These are phyloP conservation scores for Lodderomyces pseudojiufengensis DNA, from an alignment of 1,139 yeast species.

Conservation along the genomic window DNA sequence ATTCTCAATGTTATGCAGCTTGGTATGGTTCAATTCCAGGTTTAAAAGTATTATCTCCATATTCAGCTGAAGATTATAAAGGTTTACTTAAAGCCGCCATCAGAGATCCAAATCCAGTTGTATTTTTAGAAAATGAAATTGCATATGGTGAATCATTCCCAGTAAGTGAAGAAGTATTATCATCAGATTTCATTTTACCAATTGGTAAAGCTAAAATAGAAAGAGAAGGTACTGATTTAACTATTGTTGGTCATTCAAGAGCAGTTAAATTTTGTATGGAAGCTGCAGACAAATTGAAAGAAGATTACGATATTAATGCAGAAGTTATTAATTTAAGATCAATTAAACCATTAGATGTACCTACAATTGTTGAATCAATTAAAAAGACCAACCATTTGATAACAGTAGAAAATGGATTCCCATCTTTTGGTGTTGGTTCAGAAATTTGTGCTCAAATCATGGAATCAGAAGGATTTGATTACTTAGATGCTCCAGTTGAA, in stretches of 20 bases:
- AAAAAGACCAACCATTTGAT: slow-evolving; percentile 97
- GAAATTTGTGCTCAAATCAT: slow-evolving; percentile 96
- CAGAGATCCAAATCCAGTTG: slow-evolving; percentile 97
- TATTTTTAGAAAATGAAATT: slow-evolving; percentile 93
- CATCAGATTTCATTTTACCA: slow-evolving; percentile 87
- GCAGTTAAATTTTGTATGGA: slow-evolving; percentile 80
- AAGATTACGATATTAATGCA: slow-evolving; percentile 82
- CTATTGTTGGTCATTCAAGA: slow-evolving; percentile 89
- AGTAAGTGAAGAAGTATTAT: slow-evolving; percentile 82
- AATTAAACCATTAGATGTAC: slow-evolving; percentile 93
- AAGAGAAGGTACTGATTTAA: slow-evolving; percentile 84
- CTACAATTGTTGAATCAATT: slow-evolving; percentile 79
- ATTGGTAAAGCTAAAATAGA: slow-evolving; percentile 96
- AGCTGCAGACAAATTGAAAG: slow-evolving; percentile 84
- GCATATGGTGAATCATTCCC: slow-evolving; percentile 90
- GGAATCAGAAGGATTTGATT: slow-evolving; percentile 98
- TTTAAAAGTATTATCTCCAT: slow-evolving; percentile 92
- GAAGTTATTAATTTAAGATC: slow-evolving; percentile 96
- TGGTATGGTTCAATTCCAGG: slow-evolving; percentile 99
- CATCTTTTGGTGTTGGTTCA: slow-evolving; percentile 97
- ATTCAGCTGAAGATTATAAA: slow-evolving; percentile 92
- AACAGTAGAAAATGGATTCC: slow-evolving; percentile 97
- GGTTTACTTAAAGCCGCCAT: slow-evolving; percentile 95
- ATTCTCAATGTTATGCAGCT: slow-evolving; percentile 94
- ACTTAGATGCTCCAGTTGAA: slow-evolving; percentile 97